Conservation (phyloP, 495 filamentous ascomycete genomes). For the Aspergillus cavernicola region DNA sequence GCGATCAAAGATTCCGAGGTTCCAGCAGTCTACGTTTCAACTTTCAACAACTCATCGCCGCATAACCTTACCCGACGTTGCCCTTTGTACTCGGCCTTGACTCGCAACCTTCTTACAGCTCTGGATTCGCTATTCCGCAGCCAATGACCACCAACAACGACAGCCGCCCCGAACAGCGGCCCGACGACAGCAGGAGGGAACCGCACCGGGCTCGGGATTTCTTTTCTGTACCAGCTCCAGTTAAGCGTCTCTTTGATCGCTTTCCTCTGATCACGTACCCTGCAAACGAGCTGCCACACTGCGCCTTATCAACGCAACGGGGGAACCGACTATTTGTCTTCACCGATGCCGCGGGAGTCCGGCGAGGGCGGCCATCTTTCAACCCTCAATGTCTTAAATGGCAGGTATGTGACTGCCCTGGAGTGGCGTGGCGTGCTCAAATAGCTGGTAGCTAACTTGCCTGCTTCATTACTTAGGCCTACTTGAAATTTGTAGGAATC, state of each 20-base stretch:
- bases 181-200: constrained; percentile 16
- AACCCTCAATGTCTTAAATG: constrained; percentile 95
- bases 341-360: constrained; percentile 60
- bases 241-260: constrained; percentile 77
- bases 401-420: constrained; percentile 62
- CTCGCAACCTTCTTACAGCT: not conserved
- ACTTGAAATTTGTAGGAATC: constrained; percentile 72
- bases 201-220: constrained; percentile 27
- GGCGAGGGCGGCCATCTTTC: constrained; percentile 66
- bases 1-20: not conserved
- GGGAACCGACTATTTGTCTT: constrained; percentile 74
- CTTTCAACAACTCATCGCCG: not conserved
- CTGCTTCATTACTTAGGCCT: constrained; percentile 54
- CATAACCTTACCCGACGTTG: not conserved
- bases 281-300: constrained; percentile 70
- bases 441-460: not conserved
- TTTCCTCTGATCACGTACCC: constrained; percentile 79
- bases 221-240: constrained; percentile 68
- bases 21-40: too few species aligned
- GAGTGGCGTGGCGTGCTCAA: not conserved
- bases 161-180: constrained; percentile 20
- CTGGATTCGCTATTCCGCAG: constrained; percentile 6
- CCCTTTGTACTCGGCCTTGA: not conserved
- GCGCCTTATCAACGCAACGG: constrained; percentile 46
- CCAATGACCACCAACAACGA: constrained; percentile 37